Percentiles rank a stretch among this genome's conserved stretches.
These are phyloP conservation scores for Ophiobolus disseminans DNA, from an alignment of 2,329 filamentous ascomycete species.

Conservation along the genomic window DNA sequence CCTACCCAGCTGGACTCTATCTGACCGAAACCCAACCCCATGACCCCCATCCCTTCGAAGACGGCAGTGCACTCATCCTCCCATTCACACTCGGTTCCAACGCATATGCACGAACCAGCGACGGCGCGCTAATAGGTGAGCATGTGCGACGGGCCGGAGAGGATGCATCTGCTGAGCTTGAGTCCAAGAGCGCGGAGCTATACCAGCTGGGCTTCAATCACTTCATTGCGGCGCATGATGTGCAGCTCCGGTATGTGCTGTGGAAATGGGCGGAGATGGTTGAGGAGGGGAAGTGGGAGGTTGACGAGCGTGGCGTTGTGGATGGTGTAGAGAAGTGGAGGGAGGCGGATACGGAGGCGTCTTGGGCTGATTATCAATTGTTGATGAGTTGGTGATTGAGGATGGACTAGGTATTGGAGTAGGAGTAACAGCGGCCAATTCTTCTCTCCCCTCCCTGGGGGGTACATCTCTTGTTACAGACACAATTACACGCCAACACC, in stretches of 20 bases:
- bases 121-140: slow-evolving; percentile 14
- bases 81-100: slow-evolving; percentile 14
- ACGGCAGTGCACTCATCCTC: slow-evolving; percentile 13
- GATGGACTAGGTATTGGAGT: background rate
- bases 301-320: slow-evolving; percentile 10
- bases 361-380: background rate
- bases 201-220: slow-evolving; percentile 14
- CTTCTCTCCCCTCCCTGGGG: too few relatives aligned
- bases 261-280: slow-evolving; percentile 14
- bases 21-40: slow-evolving; percentile 9
- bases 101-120: slow-evolving; percentile 14
- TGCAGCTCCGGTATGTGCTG: slow-evolving; percentile 13
- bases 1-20: slow-evolving; percentile 11
- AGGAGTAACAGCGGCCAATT: background rate
- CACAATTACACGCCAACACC: too few relatives aligned
- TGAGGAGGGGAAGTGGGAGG: slow-evolving; percentile 10
- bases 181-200: slow-evolving; percentile 7
- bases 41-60: slow-evolving; percentile 12
- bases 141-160: slow-evolving; percentile 7
- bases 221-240: slow-evolving; percentile 13
- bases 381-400: background rate
- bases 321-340: slow-evolving; percentile 12
- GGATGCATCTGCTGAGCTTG: background rate
- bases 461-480: too few relatives aligned
- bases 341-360: slow-evolving; percentile 8